Conservation (phyloP, 306 rosid species). For the Lathyrus sativus region DNA sequence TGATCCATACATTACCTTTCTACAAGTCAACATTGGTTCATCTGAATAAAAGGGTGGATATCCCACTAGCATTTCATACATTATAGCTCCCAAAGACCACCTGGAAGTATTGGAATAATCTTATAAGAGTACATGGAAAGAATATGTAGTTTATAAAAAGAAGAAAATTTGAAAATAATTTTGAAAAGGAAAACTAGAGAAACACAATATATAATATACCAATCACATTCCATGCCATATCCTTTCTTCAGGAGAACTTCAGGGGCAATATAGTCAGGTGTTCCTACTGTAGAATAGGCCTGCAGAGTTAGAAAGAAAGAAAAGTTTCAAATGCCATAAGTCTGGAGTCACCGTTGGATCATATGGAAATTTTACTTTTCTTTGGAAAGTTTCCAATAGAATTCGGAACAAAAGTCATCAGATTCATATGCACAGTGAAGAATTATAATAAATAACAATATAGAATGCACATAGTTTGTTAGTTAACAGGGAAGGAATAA, state of each 20-base stretch:
- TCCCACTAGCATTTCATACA: constrained; percentile 99
- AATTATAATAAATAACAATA: constrained; percentile 6
- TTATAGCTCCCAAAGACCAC: constrained; percentile 99
- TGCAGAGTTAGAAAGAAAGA: constrained; percentile 44
- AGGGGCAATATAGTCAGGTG: constrained; percentile 98
- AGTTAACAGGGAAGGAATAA: constrained; percentile 12
- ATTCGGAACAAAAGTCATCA: constrained; percentile 16
- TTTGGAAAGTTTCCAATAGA: constrained; percentile 11
- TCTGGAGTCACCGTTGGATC: constrained; percentile 20
- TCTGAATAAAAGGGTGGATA: constrained; percentile 98
- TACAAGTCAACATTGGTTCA: constrained; percentile 95
- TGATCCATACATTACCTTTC: constrained; percentile 70
- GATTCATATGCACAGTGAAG: constrained; percentile 28
- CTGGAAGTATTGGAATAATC: constrained; percentile 51
- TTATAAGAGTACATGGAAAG: constrained; percentile 35
- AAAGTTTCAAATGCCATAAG: constrained; percentile 26
- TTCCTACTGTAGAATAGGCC: constrained; percentile 99
- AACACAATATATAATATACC: constrained; percentile 44
- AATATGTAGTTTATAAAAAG: constrained; percentile 1
- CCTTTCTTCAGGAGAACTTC: constrained; percentile 98
- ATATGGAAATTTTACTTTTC: background rate
- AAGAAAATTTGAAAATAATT: constrained; percentile 18
- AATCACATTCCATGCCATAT: constrained; percentile 99
- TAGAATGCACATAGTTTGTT: constrained; percentile 11
- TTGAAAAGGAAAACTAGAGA: constrained; percentile 26